Base-by-base conservation (phyloP, 169 alveolate species). In the Perkinsus marinus region DNA sequence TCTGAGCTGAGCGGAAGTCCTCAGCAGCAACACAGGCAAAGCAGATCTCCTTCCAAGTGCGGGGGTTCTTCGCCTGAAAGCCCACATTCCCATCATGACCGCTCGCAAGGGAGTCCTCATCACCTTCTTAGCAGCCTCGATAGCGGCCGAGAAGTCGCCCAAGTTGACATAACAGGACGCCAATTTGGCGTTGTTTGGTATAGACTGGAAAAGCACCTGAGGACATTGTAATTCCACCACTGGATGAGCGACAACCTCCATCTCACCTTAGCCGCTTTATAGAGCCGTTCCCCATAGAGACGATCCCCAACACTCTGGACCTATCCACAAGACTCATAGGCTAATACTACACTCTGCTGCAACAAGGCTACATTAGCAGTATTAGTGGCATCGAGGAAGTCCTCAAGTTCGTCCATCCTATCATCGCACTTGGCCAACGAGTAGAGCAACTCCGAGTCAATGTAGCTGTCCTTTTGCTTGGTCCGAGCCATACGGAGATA, bases 121-220 rank as follows among this genome's bases (percentile, higher is more conserved):
- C 38, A 99, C 99, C 94, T 98, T 98, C 96, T 98, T 97, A 38
- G 99, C 99, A 43, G 99, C 99, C 90, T 98, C 99, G 68, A 98
- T 97, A 2, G 99, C 99, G 92, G 97, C 97, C 79, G 97, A 95
- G 94, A 96, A 98, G 93, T 98, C 98, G 94, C 97, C 98, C 91
- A 99, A 95, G 89, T 97, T 97, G 41, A 98, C 98, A 93, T 96
- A 95, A 93, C 99, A 98, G 89, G 98, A 94, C 36, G 99, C 99
- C 89, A 99, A 96, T 95, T 98, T 98, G 92, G 99, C 98, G 94
- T 98, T 97, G 95, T 99, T 99, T 39, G 99, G 99, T 91, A 98
- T 95, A 43, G 97, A 96, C 89, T 97, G 95, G 95, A 96, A 99
- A 43, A 99, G 93, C 41, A 98, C 96, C 93, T 97, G 98, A 9